Evolutionary conservation across 2,329 filamentous ascomycete genomes (phyloP).

Genomic region (Ceratocystis smalleyi): DNA sequence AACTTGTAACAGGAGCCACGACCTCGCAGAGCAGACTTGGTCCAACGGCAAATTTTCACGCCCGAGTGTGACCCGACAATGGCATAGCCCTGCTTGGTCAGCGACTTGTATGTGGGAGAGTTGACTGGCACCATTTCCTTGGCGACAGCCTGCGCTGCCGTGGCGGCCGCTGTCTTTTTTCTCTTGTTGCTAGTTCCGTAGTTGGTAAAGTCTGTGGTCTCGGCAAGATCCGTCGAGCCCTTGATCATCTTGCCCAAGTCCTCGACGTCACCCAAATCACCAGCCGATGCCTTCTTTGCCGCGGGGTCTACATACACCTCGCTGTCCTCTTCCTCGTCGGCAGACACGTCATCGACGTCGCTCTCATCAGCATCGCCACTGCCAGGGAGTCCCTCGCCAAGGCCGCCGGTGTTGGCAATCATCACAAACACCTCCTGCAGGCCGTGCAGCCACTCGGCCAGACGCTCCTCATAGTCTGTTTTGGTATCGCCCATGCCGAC

Average conservation of each 20-base stretch:
- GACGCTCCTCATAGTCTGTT: conserved; percentile 46
- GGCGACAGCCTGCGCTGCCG: conserved; percentile 29
- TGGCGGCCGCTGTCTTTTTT: conserved; percentile 22
- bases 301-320: conserved; percentile 33
- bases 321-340: conserved; percentile 36
- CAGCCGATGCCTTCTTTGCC: conserved; percentile 25
- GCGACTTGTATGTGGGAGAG: conserved; percentile 72
- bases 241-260: conserved; percentile 57
- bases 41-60: conserved; percentile 97
- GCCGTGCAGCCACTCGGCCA: conserved; percentile 66
- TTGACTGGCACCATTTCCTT: conserved; percentile 93
- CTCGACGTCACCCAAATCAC: conserved; percentile 61
- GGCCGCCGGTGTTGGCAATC: conserved; percentile 42
- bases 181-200: conserved; percentile 31
- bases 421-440: conserved; percentile 53
- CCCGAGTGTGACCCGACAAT: conserved; percentile 92
- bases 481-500: conserved; percentile 79
- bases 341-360: conserved; percentile 55
- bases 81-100: conserved; percentile 92
- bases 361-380: conserved; percentile 77
- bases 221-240: conserved; percentile 22
- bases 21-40: conserved; percentile 85
- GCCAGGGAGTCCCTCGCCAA: conserved; percentile 53
- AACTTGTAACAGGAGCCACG: conserved; percentile 95
- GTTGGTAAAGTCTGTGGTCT: conserved; percentile 65